Conservation (phyloP, 2,329 filamentous ascomycete genomes). For the Magnaporthiopsis incrustans region DNA sequence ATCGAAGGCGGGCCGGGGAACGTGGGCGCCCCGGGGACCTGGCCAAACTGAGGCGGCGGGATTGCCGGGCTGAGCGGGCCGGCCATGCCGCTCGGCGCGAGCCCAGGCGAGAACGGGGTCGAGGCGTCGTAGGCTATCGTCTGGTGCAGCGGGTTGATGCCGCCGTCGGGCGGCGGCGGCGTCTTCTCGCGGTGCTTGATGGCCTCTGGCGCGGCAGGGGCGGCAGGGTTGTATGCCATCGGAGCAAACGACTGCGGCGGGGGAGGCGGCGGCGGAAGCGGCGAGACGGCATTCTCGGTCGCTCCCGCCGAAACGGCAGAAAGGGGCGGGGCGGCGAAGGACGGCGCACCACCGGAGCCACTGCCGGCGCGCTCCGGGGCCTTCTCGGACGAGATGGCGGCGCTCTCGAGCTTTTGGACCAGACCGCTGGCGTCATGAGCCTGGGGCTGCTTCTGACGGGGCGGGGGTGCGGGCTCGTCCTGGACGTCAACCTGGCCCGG, state of each 20-base stretch:
- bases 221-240: constrained; percentile 72
- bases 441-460: constrained; percentile 28
- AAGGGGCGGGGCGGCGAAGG: constrained; percentile 33
- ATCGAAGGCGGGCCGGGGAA: constrained; percentile 28
- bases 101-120: constrained; percentile 44
- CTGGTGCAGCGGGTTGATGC: constrained; percentile 48
- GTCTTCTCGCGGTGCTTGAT: constrained; percentile 72
- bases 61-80: constrained; percentile 32
- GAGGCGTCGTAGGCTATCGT: constrained; percentile 48
- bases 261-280: constrained; percentile 21
- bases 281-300: constrained; percentile 18
- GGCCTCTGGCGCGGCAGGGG: constrained; percentile 64
- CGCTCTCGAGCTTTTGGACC: constrained; percentile 65
- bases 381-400: constrained; percentile 48
- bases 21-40: constrained; percentile 28
- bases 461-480: constrained; percentile 51
- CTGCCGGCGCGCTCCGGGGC: constrained; percentile 9
- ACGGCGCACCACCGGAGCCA: constrained; percentile 19
- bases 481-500: constrained; percentile 51
- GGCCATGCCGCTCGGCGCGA: constrained; percentile 38
- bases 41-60: constrained; percentile 26
- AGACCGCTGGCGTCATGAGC: constrained; percentile 54
- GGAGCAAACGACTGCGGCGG: constrained; percentile 44
- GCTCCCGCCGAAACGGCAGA: constrained; percentile 20
- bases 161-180: constrained; percentile 63